Evolutionary conservation across 495 filamentous ascomycete genomes (phyloP).

Genomic region (Beverwykella pulmonaria): DNA sequence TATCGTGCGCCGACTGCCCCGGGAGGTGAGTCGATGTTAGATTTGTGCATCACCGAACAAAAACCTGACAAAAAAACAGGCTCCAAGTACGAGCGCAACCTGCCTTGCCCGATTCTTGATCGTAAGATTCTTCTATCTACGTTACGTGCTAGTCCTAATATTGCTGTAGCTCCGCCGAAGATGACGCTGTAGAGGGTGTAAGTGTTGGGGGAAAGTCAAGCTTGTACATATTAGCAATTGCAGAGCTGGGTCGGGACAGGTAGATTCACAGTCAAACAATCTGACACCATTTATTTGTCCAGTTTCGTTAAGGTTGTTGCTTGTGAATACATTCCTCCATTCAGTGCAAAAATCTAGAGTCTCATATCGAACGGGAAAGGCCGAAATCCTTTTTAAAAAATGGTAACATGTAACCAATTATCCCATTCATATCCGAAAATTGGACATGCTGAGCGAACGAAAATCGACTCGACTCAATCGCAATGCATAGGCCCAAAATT

Average conservation of each 20-base stretch:
- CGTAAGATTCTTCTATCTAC: constrained; percentile 60
- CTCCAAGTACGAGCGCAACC: constrained; percentile 94
- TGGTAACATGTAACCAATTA: too few relatives aligned
- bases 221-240: constrained; percentile 21
- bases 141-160: not conserved
- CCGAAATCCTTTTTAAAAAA: too few relatives aligned
- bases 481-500: too few relatives aligned
- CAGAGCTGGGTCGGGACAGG: not conserved
- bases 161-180: constrained; percentile 50
- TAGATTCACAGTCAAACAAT: not conserved
- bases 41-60: not conserved
- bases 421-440: too few relatives aligned
- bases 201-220: constrained; percentile 3
- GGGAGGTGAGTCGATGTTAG: constrained; percentile 69
- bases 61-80: constrained; percentile 53
- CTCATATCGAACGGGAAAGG: too few relatives aligned
- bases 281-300: not conserved
- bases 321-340: too few relatives aligned
- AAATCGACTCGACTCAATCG: too few relatives aligned
- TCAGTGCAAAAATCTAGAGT: too few relatives aligned
- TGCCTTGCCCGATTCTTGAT: constrained; percentile 75
- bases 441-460: too few relatives aligned
- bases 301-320: too few relatives aligned
- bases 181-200: constrained; percentile 43
- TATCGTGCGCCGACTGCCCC: constrained; percentile 86